phyloP scores from a whole-genome alignment of 1,139 yeast genomes.

The Sugiyamaella grinbergsii region DNA sequence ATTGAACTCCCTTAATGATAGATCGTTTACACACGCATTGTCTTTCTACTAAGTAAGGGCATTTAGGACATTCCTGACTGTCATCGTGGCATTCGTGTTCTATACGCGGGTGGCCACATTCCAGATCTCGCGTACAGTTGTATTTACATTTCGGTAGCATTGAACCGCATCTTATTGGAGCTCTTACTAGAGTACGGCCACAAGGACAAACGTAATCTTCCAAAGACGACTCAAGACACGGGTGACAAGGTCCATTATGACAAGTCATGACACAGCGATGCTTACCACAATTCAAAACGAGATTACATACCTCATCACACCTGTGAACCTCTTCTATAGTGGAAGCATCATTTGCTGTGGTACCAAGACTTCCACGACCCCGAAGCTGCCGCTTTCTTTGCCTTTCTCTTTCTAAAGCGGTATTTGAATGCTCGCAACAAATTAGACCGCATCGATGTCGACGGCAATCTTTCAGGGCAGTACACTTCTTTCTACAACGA shows the following conservation, averaged over 20 bases:
- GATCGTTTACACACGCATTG: conserved; percentile 72
- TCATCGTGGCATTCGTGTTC: conserved; percentile 77
- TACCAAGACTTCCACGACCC: conserved; percentile 35
- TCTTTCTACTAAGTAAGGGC: conserved; percentile 67
- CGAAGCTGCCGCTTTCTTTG: conserved; percentile 51
- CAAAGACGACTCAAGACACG: conserved; percentile 79
- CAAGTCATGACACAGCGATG: conserved; percentile 78
- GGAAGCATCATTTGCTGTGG: conserved; percentile 48
- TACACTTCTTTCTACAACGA: conserved; percentile 72
- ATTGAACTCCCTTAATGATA: conserved; percentile 62
- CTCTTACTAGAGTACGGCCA: conserved; percentile 75
- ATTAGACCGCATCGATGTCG: conserved; percentile 70
- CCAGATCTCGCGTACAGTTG: conserved; percentile 62
- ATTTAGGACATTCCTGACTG: conserved; percentile 63
- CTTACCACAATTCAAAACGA: conserved; percentile 65
- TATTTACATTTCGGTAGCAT: conserved; percentile 64
- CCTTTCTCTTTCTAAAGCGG: conserved; percentile 65
- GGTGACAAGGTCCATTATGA: conserved; percentile 81
- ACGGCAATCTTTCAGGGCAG: conserved; percentile 74
- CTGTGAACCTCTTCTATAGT: conserved; percentile 75
- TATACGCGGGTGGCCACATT: conserved; percentile 77
- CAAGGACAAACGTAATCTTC: conserved; percentile 85
- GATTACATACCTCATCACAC: conserved; percentile 71
- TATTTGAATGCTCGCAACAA: conserved; percentile 71
- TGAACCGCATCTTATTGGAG: conserved; percentile 92